A percentile compares a stretch with the other conserved stretches of the same genome.
Conservation (phyloP, 495 filamentous ascomycete genomes). For the Tuber umbilicatum region DNA sequence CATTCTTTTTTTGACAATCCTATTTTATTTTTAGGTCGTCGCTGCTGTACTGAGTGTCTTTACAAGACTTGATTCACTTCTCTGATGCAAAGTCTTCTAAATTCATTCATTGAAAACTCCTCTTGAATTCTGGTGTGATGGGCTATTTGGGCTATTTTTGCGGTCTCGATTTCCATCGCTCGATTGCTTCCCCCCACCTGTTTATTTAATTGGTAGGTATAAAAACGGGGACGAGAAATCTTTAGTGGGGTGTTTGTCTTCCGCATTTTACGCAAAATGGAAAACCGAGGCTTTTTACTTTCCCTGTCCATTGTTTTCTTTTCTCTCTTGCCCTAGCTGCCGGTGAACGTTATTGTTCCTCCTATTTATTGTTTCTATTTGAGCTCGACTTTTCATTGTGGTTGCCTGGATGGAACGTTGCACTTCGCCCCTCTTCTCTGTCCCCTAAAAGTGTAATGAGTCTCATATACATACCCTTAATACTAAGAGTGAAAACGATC, state of each 20-base stretch:
- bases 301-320: background rate
- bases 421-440: background rate
- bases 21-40: conserved; percentile 56
- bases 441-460: background rate
- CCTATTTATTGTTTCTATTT: background rate
- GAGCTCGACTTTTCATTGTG: background rate
- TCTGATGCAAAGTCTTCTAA: conserved; percentile 49
- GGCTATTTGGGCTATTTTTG: background rate
- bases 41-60: conserved; percentile 95
- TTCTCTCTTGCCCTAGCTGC: background rate
- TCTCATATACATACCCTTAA: conserved; percentile 5
- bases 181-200: background rate
- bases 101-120: background rate
- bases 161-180: background rate
- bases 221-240: background rate
- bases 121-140: background rate
- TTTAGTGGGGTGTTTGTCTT: background rate
- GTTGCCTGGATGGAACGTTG: background rate
- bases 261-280: background rate
- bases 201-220: background rate
- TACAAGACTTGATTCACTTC: conserved; percentile 86
- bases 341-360: background rate
- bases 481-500: background rate
- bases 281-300: background rate
- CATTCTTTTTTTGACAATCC: conserved; percentile 8